phyloP scores from a whole-genome alignment of 1,139 yeast species.

The Kluyveromyces sp. region DNA sequence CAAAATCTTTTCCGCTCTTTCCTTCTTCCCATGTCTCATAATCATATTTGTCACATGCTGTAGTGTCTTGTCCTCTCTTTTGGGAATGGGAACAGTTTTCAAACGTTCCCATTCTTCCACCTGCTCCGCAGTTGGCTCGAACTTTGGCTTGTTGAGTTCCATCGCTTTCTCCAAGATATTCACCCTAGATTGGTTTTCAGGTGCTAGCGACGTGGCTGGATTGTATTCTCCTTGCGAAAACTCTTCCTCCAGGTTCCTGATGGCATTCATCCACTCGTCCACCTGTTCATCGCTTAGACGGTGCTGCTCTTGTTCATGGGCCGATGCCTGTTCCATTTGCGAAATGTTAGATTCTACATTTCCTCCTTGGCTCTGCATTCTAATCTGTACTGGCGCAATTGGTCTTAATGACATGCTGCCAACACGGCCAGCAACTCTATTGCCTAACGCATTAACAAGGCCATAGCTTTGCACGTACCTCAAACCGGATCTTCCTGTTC shows the following conservation, averaged over 20 bases:
- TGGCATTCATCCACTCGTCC: constrained; percentile 58
- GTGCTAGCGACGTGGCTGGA: constrained; percentile 29
- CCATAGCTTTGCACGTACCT: not conserved
- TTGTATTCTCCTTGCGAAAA: constrained; percentile 32
- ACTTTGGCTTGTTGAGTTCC: constrained; percentile 30
- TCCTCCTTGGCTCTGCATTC: constrained; percentile 6
- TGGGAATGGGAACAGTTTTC: constrained; percentile 51
- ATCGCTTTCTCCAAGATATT: constrained; percentile 31
- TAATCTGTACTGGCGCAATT: not conserved
- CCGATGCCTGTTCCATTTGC: not conserved
- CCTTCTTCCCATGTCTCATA: constrained; percentile 89
- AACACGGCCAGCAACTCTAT: not conserved
- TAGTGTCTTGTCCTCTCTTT: constrained; percentile 58
- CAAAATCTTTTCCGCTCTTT: constrained; percentile 66
- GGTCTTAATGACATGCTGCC: not conserved
- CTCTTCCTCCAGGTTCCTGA: constrained; percentile 46
- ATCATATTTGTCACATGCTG: constrained; percentile 76
- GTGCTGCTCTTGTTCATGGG: too few relatives aligned
- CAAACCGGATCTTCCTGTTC: not conserved
- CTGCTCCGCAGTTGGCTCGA: constrained; percentile 57
- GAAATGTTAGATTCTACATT: not conserved
- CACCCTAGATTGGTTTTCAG: constrained; percentile 37
- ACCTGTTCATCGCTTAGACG: constrained; percentile 45
- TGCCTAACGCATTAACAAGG: not conserved
- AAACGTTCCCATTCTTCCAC: constrained; percentile 44